phyloP scores from a whole-genome alignment of 139 green algal genomes.

The Tetradesmus lagerheimii region DNA sequence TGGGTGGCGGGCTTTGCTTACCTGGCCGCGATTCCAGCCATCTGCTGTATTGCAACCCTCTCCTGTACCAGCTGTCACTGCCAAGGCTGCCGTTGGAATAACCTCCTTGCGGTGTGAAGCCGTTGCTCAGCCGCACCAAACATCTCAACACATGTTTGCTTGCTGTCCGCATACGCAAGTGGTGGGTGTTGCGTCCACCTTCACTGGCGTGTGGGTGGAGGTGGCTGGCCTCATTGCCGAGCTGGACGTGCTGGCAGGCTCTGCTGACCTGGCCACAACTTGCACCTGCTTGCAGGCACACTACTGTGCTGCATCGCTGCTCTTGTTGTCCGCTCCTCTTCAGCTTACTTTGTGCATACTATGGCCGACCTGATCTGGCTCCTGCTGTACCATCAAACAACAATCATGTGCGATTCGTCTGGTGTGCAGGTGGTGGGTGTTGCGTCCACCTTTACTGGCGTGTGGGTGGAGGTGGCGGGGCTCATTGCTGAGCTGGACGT shows the following conservation, averaged over 20 bases:
- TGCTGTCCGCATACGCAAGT: constrained; percentile 76
- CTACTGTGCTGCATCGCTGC: too few species aligned
- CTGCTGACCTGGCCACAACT: constrained; percentile 87
- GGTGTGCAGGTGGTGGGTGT: constrained; percentile 90
- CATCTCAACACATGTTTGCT: too few species aligned
- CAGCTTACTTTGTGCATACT: too few species aligned
- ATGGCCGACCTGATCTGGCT: too few species aligned
- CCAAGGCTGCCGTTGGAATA: too few species aligned
- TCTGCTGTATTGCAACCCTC: too few species aligned
- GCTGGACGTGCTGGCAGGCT: constrained; percentile 92
- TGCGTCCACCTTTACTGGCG: constrained; percentile 88
- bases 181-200: constrained; percentile 91
- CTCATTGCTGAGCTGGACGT: constrained; percentile 94
- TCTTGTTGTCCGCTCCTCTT: too few species aligned
- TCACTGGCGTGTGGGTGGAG: constrained; percentile 91
- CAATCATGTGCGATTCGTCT: not conserved
- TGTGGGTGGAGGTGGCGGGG: constrained; percentile 86
- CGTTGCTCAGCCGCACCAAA: too few species aligned
- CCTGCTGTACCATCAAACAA: too few species aligned
- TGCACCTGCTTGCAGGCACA: not conserved
- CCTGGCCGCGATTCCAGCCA: constrained; percentile 56
- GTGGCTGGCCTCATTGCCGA: constrained; percentile 84
- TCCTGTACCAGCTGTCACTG: too few species aligned
- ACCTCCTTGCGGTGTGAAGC: too few species aligned
- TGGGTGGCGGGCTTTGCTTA: constrained; percentile 96